Evolutionary conservation across 2,329 filamentous ascomycete species (phyloP), one percentile per base, ranked within the genome.

Genomic region (Aspergillus viridinutans): DNA sequence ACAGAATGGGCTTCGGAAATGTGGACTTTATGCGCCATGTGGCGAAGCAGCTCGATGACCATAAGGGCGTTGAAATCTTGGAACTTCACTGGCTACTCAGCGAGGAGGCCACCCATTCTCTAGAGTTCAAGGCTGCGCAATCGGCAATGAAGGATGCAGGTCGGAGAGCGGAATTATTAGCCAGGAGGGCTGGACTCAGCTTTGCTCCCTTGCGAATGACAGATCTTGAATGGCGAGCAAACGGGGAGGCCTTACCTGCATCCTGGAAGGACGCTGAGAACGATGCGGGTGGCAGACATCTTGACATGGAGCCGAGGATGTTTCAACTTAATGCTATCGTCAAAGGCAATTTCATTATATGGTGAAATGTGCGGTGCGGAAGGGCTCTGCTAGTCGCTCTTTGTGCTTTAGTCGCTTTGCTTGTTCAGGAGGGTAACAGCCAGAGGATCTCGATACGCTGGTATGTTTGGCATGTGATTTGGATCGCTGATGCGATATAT

Each of bases 1-100:
- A 68, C 40, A 58, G 61, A 6, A 62, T 64, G 3, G 56, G 58
- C 7, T 71, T 71, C 52, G 64, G 60, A 1, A 63, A 69, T 48
- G 66, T 70, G 25, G 10, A 42, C 12, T 58, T 56, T 8, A 51
- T 71, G 9, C 58, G 62, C 20, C 48, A 66, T 3, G 56, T 67
- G 8, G 55, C 63, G 1, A 58, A 58, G 4, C 42, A 60, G 23
- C 57, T 70, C 3, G 40, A 65, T 14, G 26, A n/a, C 1, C 58
- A 61, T 28, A 56, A 59, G 3, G 62, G 58, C 32, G 65, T 70
- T 17, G 61, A 65, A 14, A 62, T 70, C 10, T 45, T 38, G 14
- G 32, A 38, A 38, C 32, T 38, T 17, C 14, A 38, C 6, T 38
- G 32, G 32, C 14, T 38, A 5, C 32, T 38, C 14, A 38, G 32